Conservation (phyloP, 495 filamentous ascomycete species). For the Penicillium roqueforti region DNA sequence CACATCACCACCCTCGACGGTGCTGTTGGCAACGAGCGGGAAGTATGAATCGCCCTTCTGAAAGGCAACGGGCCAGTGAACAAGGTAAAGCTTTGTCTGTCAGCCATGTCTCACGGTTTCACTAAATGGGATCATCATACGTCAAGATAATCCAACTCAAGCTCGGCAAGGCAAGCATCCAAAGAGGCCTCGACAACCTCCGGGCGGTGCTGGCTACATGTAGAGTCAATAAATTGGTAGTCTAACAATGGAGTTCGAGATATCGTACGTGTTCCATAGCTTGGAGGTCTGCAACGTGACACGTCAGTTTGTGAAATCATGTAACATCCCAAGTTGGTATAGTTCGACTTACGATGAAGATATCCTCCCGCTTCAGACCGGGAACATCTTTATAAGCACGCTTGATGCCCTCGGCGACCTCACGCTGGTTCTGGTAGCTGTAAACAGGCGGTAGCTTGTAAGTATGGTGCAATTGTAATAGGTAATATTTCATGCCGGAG, state of each 20-base stretch:
- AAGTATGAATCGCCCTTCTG: constrained; percentile 40
- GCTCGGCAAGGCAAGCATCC: constrained; percentile 45
- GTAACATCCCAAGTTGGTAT: neutral
- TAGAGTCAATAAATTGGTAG: constrained; percentile 1
- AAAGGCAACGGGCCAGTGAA: constrained; percentile 51
- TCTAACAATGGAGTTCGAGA: neutral
- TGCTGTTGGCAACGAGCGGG: constrained; percentile 38
- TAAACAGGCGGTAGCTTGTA: constrained; percentile 34
- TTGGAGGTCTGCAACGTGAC: constrained; percentile 41
- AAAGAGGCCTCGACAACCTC: constrained; percentile 43
- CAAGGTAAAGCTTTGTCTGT: constrained; percentile 43
- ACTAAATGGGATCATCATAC: constrained; percentile 18
- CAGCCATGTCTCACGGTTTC: neutral
- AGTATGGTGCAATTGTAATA: constrained; percentile 27
- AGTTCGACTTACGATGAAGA: constrained; percentile 41
- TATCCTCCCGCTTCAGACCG: constrained; percentile 48
- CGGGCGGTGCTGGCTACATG: constrained; percentile 40
- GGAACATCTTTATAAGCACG: constrained; percentile 43
- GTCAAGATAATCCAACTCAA: constrained; percentile 48
- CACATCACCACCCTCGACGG: constrained; percentile 37
- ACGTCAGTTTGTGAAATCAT: neutral
- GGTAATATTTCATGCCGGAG: neutral
- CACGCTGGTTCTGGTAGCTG: constrained; percentile 49
- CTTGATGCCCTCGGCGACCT: constrained; percentile 45
- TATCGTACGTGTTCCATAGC: constrained; percentile 38